These are phyloP conservation scores for Rhizophagus sp. DNA, from an alignment of 192 early-diverging fungal species.

Conservation along the genomic window DNA sequence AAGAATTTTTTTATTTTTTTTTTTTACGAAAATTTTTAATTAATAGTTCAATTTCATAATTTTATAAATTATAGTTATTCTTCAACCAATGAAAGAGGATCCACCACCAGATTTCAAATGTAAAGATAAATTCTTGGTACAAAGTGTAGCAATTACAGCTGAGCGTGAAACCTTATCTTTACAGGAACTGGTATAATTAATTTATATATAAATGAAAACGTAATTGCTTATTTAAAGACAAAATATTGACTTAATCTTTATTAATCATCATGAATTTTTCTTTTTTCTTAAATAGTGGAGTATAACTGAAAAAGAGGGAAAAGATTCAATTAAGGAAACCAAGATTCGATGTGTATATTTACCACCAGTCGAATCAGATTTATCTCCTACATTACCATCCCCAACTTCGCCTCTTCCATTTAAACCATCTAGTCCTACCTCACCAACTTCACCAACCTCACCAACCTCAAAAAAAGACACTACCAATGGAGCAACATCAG, in stretches of 20 bases:
- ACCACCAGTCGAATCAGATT: constrained; percentile 32
- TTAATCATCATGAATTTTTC: not conserved
- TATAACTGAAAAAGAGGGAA: constrained; percentile 60
- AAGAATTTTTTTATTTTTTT: no score
- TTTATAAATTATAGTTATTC: constrained; percentile 57
- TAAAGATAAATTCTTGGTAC: constrained; percentile 97
- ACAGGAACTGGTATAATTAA: constrained; percentile 58
- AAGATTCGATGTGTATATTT: constrained; percentile 69
- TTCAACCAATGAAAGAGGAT: constrained; percentile 89
- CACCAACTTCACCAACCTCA: constrained; percentile 21
- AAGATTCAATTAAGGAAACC: constrained; percentile 63
- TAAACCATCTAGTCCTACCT: constrained; percentile 23
- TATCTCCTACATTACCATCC: constrained; percentile 39
- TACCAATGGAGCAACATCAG: not conserved
- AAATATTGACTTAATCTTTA: not conserved
- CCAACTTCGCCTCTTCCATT: constrained; percentile 32
- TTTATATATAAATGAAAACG: not conserved
- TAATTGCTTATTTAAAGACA: no score
- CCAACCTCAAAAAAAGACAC: not conserved
- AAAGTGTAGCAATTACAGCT: constrained; percentile 75
- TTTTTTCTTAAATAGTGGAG: constrained; percentile 52
- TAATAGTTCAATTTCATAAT: no score
- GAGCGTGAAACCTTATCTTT: constrained; percentile 65
- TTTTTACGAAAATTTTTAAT: no score
- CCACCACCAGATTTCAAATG: constrained; percentile 76